phyloP scores from a whole-genome alignment of 352 stramenopile species.

The Globisporangium cystogenes region DNA sequence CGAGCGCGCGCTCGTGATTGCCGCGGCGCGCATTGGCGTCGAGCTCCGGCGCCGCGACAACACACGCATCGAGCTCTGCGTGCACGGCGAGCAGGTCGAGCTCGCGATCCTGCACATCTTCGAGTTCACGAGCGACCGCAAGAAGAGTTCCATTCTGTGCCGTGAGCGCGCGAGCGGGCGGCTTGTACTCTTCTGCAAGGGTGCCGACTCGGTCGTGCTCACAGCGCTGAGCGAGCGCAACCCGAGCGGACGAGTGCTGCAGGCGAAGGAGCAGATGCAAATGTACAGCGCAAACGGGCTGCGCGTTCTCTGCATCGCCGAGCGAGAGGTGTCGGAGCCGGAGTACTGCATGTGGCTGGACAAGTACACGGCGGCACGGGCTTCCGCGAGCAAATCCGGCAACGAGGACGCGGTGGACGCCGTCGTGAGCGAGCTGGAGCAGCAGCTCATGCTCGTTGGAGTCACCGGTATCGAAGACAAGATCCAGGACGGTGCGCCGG shows the following conservation, averaged over 20 bases:
- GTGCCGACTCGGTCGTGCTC: conserved; percentile 87
- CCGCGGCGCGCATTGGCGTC: conserved; percentile 38
- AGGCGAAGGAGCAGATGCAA: conserved; percentile 42
- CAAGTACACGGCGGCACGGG: conserved; percentile 21
- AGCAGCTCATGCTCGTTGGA: conserved; percentile 38
- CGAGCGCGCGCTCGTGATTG: conserved; percentile 61
- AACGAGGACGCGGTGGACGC: conserved; percentile 25
- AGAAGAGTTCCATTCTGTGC: conserved; percentile 60
- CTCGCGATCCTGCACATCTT: conserved; percentile 53
- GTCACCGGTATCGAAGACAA: conserved; percentile 67
- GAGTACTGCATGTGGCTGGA: conserved; percentile 52
- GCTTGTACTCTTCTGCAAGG: conserved; percentile 66
- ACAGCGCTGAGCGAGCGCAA: conserved; percentile 28
- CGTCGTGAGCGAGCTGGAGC: conserved; percentile 43
- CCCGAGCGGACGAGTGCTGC: conserved; percentile 18
- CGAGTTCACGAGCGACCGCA: conserved; percentile 61
- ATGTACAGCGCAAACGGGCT: conserved; percentile 53
- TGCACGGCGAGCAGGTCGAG: conserved; percentile 20
- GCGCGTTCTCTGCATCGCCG: conserved; percentile 65
- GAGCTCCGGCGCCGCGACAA: conserved; percentile 29
- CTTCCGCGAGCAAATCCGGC: conserved; percentile 1
- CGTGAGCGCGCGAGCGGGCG: conserved; percentile 21
- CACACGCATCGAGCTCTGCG: conserved; percentile 20
- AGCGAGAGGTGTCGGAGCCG: conserved; percentile 38
- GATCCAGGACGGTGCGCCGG: conserved; percentile 50